These are phyloP conservation scores for Geotrichum restrictum DNA, from an alignment of 1,139 yeast species.

Conservation along the genomic window DNA sequence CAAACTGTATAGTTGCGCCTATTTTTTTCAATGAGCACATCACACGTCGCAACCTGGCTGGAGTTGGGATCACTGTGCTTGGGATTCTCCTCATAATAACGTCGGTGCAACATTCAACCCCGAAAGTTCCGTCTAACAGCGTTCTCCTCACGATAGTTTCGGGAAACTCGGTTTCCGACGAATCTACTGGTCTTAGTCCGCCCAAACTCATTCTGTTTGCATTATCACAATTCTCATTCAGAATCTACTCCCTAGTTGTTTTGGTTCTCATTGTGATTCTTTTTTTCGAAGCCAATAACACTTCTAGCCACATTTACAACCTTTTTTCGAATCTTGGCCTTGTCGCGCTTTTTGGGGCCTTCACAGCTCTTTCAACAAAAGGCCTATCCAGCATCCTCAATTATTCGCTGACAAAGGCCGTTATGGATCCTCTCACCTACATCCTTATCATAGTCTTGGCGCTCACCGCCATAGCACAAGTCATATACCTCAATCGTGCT, in stretches of 20 bases:
- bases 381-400: constrained; percentile 39
- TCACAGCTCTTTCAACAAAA: constrained; percentile 45
- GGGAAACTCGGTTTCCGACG: constrained; percentile 4
- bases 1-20: constrained; percentile 47
- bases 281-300: not conserved
- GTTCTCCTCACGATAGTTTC: constrained; percentile 11
- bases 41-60: constrained; percentile 37
- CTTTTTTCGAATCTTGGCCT: constrained; percentile 35
- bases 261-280: constrained; percentile 23
- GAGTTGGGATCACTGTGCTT: constrained; percentile 40
- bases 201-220: constrained; percentile 33
- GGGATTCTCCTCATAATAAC: constrained; percentile 43
- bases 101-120: constrained; percentile 28
- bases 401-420: constrained; percentile 32
- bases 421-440: constrained; percentile 36
- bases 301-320: constrained; percentile 1
- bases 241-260: constrained; percentile 33
- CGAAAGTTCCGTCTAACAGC: constrained; percentile 8
- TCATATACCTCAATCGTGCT: constrained; percentile 40
- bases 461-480: constrained; percentile 41
- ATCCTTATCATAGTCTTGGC: constrained; percentile 34
- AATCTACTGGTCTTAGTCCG: constrained; percentile 24
- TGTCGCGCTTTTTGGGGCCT: constrained; percentile 46
- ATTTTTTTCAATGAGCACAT: constrained; percentile 42
- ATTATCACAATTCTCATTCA: constrained; percentile 29